Evolutionary conservation across 306 rosid genomes (phyloP), one percentile per base, ranked within the genome.

Genomic region (Vigna nakashimae): DNA sequence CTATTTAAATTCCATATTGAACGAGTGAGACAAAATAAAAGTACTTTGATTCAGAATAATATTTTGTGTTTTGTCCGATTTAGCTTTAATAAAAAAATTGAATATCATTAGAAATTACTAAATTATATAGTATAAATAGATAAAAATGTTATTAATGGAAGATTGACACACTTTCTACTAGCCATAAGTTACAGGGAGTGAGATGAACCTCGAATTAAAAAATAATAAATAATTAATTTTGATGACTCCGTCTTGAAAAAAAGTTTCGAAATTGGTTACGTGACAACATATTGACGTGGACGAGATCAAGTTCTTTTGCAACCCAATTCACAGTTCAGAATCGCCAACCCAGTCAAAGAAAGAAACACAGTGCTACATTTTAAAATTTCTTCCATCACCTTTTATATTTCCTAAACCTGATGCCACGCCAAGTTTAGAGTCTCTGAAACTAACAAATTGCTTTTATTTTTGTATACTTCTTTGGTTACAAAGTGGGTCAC

Each of bases 311-410:
- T 9, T 38, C 52, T 38, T 13, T 34, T 5, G 50, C 14, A 7
- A 8, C 16, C 51, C 18, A 30, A 48, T 52, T 80, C 16, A 57
- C 14, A 42, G n/a, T 28, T 72, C 30, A 65, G 12, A 48, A 49
- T 71, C 76, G 80, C 88, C 80, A 52, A 64, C 20, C 32, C 14
- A 76, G 9, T 9, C 11, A 40, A 59, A 49, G 4, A 36, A 59
- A 67, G 13, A 57, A 71, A 48, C 16, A 0, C 8, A 11, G 4
- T 14, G 26, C 13, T 40, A n/a, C 7, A 69, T 42, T 17, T 69
- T 0, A 49, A 20, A 24, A 6, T 68, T 68, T 5, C 32, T 45
- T 69, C 34, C 11, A 24, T 43, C 22, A n/a, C n/a, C 7, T 59
- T 22, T 34, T 40, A 17, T 11, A 65, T 38, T 75, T 73, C 12